phyloP scores from a whole-genome alignment of 2,329 filamentous ascomycete genomes.

The Xylariaceae sp. region DNA sequence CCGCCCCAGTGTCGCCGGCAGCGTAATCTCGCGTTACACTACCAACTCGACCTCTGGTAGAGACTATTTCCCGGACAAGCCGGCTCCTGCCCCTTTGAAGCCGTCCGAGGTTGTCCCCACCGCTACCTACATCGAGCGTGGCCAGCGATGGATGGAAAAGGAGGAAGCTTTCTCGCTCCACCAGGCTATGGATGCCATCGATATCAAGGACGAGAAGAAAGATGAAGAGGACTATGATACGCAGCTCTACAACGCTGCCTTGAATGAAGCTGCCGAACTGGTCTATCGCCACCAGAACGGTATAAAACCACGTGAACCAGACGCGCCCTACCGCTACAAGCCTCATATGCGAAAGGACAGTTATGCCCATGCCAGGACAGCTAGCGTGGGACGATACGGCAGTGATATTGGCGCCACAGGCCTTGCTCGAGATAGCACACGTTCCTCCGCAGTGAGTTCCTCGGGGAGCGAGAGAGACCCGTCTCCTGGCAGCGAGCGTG shows the following conservation, averaged over 20 bases:
- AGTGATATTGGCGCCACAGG: slow-evolving; percentile 43
- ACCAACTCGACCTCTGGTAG: slow-evolving; percentile 40
- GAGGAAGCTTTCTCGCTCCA: slow-evolving; percentile 67
- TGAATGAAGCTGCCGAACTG: slow-evolving; percentile 71
- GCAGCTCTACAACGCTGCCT: slow-evolving; percentile 63
- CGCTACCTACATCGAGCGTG: slow-evolving; percentile 66
- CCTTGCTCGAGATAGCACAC: slow-evolving; percentile 40
- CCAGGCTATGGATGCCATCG: slow-evolving; percentile 68
- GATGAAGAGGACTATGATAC: slow-evolving; percentile 49
- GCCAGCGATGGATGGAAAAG: slow-evolving; percentile 73
- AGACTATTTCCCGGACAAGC: slow-evolving; percentile 47
- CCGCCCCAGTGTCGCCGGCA: slow-evolving; percentile 42
- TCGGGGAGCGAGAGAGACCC: slow-evolving; percentile 42
- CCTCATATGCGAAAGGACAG: slow-evolving; percentile 65
- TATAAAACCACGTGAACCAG: slow-evolving; percentile 48
- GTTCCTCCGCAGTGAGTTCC: slow-evolving; percentile 50
- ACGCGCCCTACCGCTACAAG: slow-evolving; percentile 62
- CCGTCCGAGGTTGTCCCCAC: slow-evolving; percentile 59
- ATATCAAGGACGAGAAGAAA: slow-evolving; percentile 39
- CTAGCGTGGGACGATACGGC: slow-evolving; percentile 50
- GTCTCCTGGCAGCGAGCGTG: slow-evolving; percentile 31
- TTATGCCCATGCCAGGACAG: slow-evolving; percentile 62
- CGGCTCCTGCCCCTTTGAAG: slow-evolving; percentile 41
- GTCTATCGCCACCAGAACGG: slow-evolving; percentile 71
- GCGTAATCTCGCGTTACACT: slow-evolving; percentile 48